Evolutionary conservation across 2,329 filamentous ascomycete species (phyloP), one percentile per base, ranked within the genome.

Genomic region (Byssothecium circinans): DNA sequence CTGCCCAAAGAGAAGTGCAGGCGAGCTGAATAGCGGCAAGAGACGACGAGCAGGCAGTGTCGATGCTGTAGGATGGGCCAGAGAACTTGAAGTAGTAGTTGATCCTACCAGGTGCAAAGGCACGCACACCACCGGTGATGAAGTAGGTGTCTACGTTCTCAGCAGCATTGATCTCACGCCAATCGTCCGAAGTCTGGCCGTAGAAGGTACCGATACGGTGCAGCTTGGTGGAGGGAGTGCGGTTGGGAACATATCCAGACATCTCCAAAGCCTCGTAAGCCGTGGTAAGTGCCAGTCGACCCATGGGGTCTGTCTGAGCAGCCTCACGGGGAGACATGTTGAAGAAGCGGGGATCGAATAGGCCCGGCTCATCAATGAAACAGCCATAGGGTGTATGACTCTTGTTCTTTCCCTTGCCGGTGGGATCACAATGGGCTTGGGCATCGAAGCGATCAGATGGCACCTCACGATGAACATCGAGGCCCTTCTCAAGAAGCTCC

Each of bases 251-350:
- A 60, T 89, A 88, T 1, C 88, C 88, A 25, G 85, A 85, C 83
- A 88, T 88, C 67, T 94, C 89, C 39, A 94, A 77, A 0, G 89
- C 88, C 64, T 92, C 88, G 59, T 90, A 92, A 0, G 87, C 87
- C 2, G 88, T 90, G 8, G 85, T 82, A 18, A 94, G 74, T 2
- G 87, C 86, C 56, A 91, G 78, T 58, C 89, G 81, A 67, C 90
- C 88, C 81, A 89, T 89, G 0, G 89, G 89, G 65, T 92, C 88
- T 1, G 87, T 90, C 64, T 91, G 87, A 42, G 83, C 81, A 22
- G 89, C 89, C 71, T 92, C 88, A 58, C 87, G 82, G 5, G 88
- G 87, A 29, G 87, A 91, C 85, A 92, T 91, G 71, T 90, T 90
- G 80, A 92, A 92, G 73, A 92, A 91, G 1, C 85, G 79, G n/a